Conservation (phyloP, 768 basidiomycete genomes). For the Collybia mongolica region DNA sequence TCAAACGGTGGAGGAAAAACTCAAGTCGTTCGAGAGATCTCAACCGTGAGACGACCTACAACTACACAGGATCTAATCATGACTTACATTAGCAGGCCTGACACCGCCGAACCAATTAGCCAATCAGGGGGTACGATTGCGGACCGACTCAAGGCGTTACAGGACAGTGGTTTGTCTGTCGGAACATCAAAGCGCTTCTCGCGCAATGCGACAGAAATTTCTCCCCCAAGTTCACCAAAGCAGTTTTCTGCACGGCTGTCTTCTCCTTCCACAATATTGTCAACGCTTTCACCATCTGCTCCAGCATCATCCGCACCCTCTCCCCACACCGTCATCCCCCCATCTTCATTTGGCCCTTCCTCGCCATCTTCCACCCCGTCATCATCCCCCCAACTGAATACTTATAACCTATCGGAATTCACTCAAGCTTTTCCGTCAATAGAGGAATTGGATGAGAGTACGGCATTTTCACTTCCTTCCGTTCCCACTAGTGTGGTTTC, state of each 20-base stretch:
- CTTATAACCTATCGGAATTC: constrained; percentile 52
- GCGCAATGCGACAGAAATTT: constrained; percentile 47
- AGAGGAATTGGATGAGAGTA: constrained; percentile 67
- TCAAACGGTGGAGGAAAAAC: constrained; percentile 42
- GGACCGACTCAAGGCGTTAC: constrained; percentile 75
- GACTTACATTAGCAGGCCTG: no score
- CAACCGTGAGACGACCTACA: constrained; percentile 13
- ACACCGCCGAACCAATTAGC: constrained; percentile 25
- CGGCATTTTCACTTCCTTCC: constrained; percentile 46
- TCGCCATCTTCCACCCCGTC: constrained; percentile 72
- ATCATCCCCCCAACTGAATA: constrained; percentile 50
- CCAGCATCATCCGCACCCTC: constrained; percentile 39
- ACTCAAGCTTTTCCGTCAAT: constrained; percentile 72
- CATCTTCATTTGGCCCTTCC: constrained; percentile 72
- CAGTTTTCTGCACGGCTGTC: constrained; percentile 28
- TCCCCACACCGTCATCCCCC: constrained; percentile 66
- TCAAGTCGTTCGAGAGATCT: constrained; percentile 40
- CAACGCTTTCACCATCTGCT: constrained; percentile 26
- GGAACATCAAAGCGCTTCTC: constrained; percentile 57
- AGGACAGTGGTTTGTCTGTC: constrained; percentile 68
- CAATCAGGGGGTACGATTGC: constrained; percentile 71
- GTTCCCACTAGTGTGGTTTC: constrained; percentile 40
- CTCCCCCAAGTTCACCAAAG: constrained; percentile 41
- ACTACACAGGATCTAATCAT: no score
- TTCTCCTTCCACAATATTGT: constrained; percentile 24